phyloP scores from a whole-genome alignment of 225 moss, liverwort and hornwort species.

The Rhytidiadelphus loreus region DNA sequence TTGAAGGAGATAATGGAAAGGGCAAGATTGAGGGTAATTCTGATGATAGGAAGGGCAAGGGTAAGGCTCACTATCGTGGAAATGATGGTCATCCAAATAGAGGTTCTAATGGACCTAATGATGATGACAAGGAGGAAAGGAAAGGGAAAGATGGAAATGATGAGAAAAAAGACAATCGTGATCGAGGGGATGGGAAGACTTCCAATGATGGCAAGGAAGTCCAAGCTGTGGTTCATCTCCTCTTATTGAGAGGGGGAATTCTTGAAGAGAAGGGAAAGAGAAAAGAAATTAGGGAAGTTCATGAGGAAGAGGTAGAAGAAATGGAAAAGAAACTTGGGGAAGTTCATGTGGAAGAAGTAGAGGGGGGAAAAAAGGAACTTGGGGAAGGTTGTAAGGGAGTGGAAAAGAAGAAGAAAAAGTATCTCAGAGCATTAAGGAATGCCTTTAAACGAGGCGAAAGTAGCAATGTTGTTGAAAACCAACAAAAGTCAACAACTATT shows the following conservation, averaged over 20 bases:
- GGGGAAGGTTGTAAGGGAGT: not conserved
- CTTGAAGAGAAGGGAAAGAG: not conserved
- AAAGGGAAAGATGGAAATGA: not conserved
- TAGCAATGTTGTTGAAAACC: not conserved
- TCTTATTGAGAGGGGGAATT: not conserved
- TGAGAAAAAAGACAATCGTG: rapidly evolving
- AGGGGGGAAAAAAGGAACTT: not conserved
- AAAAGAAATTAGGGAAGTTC: no score
- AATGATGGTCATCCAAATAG: rapidly evolving
- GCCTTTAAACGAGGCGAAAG: not conserved
- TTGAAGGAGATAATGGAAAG: not conserved
- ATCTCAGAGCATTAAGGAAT: rapidly evolving
- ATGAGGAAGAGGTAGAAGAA: not conserved
- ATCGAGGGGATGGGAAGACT: not conserved
- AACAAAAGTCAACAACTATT: rapidly evolving
- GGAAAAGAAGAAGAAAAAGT: not conserved
- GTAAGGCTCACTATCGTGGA: no score
- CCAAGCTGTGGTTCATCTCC: not conserved
- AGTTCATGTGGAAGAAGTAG: not conserved
- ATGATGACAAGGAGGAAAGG: rapidly evolving
- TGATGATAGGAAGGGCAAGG: not conserved
- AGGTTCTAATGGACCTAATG: no score
- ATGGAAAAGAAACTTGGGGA: not conserved
- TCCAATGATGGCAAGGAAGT: not conserved
- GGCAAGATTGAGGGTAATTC: not conserved